These are phyloP conservation scores for Globisporangium splendens DNA, from an alignment of 352 stramenopile species.

Conservation along the genomic window DNA sequence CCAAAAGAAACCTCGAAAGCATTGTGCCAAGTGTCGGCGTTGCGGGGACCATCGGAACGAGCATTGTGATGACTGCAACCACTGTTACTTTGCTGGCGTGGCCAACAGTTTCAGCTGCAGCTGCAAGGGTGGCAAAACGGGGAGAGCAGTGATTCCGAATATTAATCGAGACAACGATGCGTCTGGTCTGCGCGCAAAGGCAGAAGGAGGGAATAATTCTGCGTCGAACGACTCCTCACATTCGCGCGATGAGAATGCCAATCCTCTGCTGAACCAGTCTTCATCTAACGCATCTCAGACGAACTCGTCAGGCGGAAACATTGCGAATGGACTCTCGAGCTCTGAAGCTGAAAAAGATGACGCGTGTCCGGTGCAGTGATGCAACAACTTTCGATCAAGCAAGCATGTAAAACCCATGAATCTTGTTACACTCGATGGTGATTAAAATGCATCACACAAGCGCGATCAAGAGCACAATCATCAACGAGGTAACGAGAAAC, in stretches of 20 bases:
- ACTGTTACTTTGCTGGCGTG: slow-evolving; percentile 84
- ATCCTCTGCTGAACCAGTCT: slow-evolving; percentile 18
- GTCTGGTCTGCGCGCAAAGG: slow-evolving; percentile 5
- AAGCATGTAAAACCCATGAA: not conserved
- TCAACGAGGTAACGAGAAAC: not conserved
- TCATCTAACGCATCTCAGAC: not conserved
- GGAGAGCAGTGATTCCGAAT: slow-evolving; percentile 45
- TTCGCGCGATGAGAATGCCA: slow-evolving; percentile 26
- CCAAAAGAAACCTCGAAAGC: slow-evolving; percentile 72
- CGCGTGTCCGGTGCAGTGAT: slow-evolving; percentile 65
- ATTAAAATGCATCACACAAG: slow-evolving; percentile 4
- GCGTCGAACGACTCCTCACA: not conserved
- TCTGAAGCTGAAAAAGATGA: slow-evolving; percentile 51
- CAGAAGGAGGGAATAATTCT: slow-evolving; percentile 1
- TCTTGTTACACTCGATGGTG: not conserved
- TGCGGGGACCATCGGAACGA: slow-evolving; percentile 79
- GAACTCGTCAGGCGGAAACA: not conserved
- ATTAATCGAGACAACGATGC: slow-evolving; percentile 12
- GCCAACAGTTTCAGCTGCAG: slow-evolving; percentile 83
- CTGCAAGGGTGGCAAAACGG: slow-evolving; percentile 38
- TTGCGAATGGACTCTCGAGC: slow-evolving; percentile 27
- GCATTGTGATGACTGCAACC: slow-evolving; percentile 78
- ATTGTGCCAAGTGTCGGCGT: slow-evolving; percentile 74
- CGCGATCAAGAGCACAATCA: slow-evolving; percentile 2
- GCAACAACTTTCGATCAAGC: not conserved